Evolutionary conservation across 768 basidiomycete genomes (phyloP).

Genomic region (Chalciporus piperatus): DNA sequence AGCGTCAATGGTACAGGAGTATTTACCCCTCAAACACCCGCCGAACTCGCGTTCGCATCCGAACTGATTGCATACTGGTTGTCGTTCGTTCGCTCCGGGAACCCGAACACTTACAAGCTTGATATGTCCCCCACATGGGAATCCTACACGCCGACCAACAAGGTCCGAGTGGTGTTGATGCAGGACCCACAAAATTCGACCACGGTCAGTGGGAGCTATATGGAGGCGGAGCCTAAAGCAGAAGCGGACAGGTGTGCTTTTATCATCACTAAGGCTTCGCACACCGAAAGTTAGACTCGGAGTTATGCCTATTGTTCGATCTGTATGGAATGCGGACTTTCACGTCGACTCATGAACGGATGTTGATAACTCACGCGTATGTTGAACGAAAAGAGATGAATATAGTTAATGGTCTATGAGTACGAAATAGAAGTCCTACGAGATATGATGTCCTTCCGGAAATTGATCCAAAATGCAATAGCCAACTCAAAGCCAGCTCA

Average conservation of each 20-base stretch:
- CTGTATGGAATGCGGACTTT: neutral
- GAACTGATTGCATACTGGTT: conserved; percentile 68
- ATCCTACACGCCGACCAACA: conserved; percentile 30
- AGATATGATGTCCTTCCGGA: too few relatives aligned
- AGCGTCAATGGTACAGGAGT: conserved; percentile 53
- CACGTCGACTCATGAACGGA: too few relatives aligned
- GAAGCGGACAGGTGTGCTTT: conserved; percentile 41
- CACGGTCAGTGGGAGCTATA: conserved; percentile 37
- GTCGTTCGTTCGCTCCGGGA: conserved; percentile 55
- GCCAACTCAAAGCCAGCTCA: too few relatives aligned
- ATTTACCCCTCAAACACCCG: conserved; percentile 44
- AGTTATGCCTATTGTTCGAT: neutral
- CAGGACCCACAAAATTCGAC: conserved; percentile 32
- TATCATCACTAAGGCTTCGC: conserved; percentile 31
- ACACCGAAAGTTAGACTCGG: conserved; percentile 34
- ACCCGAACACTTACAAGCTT: conserved; percentile 57
- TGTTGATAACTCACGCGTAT: neutral
- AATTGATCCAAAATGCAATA: too few relatives aligned
- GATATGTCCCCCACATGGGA: conserved; percentile 51
- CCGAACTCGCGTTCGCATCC: conserved; percentile 49
- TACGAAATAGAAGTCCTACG: neutral
- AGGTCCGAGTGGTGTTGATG: conserved; percentile 45
- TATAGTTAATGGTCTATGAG: conserved; percentile 1
- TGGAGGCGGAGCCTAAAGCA: conserved; percentile 37
- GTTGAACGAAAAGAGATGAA: neutral